A percentile compares a stretch with the other conserved stretches of the same genome.
Conservation (phyloP, 208 protist species). For the Leishmania arabica region DNA sequence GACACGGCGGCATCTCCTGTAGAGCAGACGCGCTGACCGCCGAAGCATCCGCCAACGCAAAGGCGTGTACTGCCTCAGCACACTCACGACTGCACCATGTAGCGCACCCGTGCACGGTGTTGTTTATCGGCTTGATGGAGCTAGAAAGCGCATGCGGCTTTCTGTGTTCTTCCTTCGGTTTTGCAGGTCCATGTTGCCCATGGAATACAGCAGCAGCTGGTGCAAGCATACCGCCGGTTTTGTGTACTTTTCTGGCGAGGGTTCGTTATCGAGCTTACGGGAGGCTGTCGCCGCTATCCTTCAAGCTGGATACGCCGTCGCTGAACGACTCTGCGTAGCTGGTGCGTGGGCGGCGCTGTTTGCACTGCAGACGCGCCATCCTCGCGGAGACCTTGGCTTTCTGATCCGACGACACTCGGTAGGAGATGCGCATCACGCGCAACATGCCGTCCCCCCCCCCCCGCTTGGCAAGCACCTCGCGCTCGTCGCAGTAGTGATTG, state of each 20-base stretch:
- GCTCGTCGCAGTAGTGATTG: slow-evolving; percentile 6
- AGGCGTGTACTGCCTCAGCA: not conserved
- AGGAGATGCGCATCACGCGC: slow-evolving; percentile 11
- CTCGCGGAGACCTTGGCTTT: not conserved
- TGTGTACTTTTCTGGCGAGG: not conserved
- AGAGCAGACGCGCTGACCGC: not conserved
- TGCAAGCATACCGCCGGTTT: not conserved
- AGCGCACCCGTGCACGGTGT: not conserved
- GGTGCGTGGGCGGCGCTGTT: no score
- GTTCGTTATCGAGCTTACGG: not conserved
- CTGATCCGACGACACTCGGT: slow-evolving; percentile 3
- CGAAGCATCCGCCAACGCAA: not conserved
- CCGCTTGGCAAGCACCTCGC: slow-evolving; percentile 22
- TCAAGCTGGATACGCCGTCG: not conserved
- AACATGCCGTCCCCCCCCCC: slow-evolving; percentile 15
- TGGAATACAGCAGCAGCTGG: not conserved
- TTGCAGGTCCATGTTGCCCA: not conserved
- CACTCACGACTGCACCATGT: not conserved
- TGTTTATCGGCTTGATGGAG: not conserved
- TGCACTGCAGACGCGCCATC: not conserved
- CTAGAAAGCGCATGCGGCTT: no score
- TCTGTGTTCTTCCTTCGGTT: not conserved
- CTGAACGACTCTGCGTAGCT: not conserved
- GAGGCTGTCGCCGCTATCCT: not conserved
- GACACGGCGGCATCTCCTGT: not conserved